Evolutionary conservation across 164 flowering plant genomes (phyloP).

Genomic region (Berberis vulgaris): DNA sequence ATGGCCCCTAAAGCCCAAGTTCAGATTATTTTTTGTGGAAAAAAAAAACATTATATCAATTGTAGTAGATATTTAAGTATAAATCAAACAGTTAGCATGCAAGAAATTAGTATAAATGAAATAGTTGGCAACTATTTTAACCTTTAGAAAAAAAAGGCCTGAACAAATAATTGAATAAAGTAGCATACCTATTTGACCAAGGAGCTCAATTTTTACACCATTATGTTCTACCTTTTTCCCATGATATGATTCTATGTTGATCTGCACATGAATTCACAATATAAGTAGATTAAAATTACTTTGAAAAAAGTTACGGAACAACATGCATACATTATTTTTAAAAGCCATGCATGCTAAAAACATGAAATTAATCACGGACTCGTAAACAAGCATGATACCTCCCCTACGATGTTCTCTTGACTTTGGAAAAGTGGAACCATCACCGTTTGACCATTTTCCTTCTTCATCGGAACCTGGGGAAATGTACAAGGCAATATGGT

Average conservation of each 20-base stretch:
- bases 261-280: slow-evolving; percentile 29
- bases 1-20: no score
- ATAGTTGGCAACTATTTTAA: no score
- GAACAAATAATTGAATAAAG: not conserved
- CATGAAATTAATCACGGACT: not conserved
- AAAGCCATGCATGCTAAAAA: not conserved
- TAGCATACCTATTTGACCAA: slow-evolving; percentile 85
- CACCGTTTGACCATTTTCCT: slow-evolving; percentile 75
- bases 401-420: slow-evolving; percentile 86
- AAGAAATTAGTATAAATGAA: no score
- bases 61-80: no score
- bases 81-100: no score
- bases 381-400: slow-evolving; percentile 36
- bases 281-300: not conserved
- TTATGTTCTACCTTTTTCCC: slow-evolving; percentile 98
- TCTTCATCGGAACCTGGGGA: slow-evolving; percentile 63
- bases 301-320: not conserved
- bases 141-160: not conserved
- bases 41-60: no score
- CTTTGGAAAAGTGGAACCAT: slow-evolving; percentile 77
- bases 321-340: no score
- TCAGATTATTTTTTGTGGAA: no score
- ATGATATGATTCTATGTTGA: slow-evolving; percentile 73
- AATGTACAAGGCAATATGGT: not conserved
- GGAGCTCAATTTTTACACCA: slow-evolving; percentile 96